Evolutionary conservation across 2,329 filamentous ascomycete genomes (phyloP).

Genomic region (Meredithiella fracta): DNA sequence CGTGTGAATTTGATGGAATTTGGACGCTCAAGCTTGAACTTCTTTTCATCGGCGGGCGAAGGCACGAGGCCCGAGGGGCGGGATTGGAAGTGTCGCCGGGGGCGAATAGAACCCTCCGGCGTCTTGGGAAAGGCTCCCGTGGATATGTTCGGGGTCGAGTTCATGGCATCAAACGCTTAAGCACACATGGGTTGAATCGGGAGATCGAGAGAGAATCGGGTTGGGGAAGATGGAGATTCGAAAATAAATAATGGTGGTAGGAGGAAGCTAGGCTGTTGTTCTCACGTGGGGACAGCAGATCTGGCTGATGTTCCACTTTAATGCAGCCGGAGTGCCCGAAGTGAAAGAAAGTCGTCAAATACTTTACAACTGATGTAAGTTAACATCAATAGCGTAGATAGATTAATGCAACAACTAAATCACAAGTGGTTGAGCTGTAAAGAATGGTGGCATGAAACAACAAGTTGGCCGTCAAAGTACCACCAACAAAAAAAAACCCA

Average conservation of each 20-base stretch:
- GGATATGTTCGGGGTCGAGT: slow-evolving; percentile 13
- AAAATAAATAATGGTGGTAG: neutral
- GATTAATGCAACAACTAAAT: no score
- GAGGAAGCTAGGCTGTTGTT: slow-evolving; percentile 1
- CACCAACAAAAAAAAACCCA: no score
- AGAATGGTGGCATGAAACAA: no score
- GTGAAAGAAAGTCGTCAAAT: neutral
- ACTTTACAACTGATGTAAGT: neutral
- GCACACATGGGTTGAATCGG: slow-evolving; percentile 2
- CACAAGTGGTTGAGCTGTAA: no score
- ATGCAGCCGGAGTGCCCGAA: neutral
- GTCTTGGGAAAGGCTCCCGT: slow-evolving; percentile 14
- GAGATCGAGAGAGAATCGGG: neutral
- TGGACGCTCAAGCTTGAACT: slow-evolving; percentile 1
- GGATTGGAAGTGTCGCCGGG: slow-evolving; percentile 11
- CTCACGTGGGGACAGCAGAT: slow-evolving; percentile 5
- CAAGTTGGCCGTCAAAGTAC: no score
- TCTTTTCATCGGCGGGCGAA: slow-evolving; percentile 7
- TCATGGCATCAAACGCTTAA: slow-evolving; percentile 8
- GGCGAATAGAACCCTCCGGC: slow-evolving; percentile 12
- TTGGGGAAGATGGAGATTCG: neutral
- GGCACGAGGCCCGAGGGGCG: slow-evolving; percentile 7
- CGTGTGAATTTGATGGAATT: slow-evolving; percentile 5
- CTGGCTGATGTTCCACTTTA: slow-evolving; percentile 2
- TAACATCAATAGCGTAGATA: neutral